Base-by-base conservation (phyloP, 1,284 basidiomycete species). In the Boletus semigastroideus region DNA sequence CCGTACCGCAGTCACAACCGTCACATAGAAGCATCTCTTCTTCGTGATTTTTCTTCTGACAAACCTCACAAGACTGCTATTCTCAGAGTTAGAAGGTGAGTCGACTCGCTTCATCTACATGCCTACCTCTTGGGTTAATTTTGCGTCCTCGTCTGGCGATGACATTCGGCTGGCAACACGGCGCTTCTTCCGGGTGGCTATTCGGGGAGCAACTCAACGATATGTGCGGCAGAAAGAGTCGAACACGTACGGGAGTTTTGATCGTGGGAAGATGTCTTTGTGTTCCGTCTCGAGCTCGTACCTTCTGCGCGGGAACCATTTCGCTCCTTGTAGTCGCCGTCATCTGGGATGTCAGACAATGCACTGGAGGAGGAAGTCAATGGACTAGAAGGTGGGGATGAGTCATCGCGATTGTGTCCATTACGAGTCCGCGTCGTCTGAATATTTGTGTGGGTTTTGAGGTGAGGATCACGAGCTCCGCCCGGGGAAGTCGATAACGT, bases 21-120 rank as follows among this genome's bases (percentile, higher is more conserved):
- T 98, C 95, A 71, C 97, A 99, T 0, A 98, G 79, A 22, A 99
- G 77, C 84, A 98, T 98, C 69, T 92, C 87, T 56, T 89, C 86
- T 16, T 86, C 92, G 51, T 86, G 83, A 66, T 95, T 90, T 66
- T 91, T 92, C 70, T 87, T 87, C 57, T 89, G 82, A 70, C 94
- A 98, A 42, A 97, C 85, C 73, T 98, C 94, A 71, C 94, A 98
- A 51, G 66, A 71, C 55, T 68, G 66, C 66, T 68, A 42, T 51
- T 17, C 51, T 49, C 51, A 28, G 52, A 58, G 57, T 65, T 53
- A 65, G 66, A 52, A 49, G 42, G 16, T 40, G 38, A 46, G n/a
- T 28, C 27, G 59, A 58, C 10, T 39, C 6, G 11, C 20, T 41
- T 39, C 14, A 43, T 11, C 36, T 10, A 54, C 52, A 56, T 51